Conservation (phyloP, 2,329 filamentous ascomycete genomes). For the Sporothrix inflata region DNA sequence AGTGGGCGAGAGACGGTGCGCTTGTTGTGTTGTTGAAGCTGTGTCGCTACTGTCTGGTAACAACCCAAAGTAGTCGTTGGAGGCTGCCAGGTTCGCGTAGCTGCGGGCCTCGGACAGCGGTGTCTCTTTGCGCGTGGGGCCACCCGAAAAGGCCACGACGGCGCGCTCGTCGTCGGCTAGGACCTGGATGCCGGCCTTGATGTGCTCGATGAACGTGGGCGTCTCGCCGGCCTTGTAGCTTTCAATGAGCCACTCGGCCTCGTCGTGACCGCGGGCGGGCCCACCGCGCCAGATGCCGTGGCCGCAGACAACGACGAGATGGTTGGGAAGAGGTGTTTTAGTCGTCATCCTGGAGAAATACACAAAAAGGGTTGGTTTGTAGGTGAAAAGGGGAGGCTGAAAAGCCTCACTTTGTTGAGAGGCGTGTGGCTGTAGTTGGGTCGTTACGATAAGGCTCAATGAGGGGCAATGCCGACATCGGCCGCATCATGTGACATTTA, state of each 20-base stretch:
- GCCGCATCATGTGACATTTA: conserved; percentile 14
- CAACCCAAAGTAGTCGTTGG: conserved; percentile 52
- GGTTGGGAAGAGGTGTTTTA: conserved; percentile 40
- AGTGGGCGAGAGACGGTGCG: conserved; percentile 39
- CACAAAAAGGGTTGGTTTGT: neutral
- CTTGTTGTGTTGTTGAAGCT: neutral
- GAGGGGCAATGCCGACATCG: conserved; percentile 17
- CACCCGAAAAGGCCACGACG: conserved; percentile 73
- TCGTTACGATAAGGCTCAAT: neutral
- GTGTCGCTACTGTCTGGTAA: conserved; percentile 33
- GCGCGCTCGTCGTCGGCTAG: conserved; percentile 52
- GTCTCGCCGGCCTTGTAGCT: conserved; percentile 78
- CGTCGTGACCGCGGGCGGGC: conserved; percentile 53
- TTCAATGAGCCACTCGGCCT: conserved; percentile 73
- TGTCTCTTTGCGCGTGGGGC: conserved; percentile 63
- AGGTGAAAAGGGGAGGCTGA: neutral
- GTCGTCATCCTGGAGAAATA: conserved; percentile 19
- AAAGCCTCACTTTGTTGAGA: conserved; percentile 7
- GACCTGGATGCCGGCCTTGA: conserved; percentile 63
- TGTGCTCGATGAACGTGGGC: conserved; percentile 76
- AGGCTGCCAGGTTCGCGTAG: conserved; percentile 59
- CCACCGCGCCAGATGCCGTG: conserved; percentile 77
- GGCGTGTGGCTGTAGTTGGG: neutral
- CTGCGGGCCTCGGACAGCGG: conserved; percentile 63
- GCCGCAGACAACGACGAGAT: conserved; percentile 80